Base-by-base conservation (phyloP, 371 early-diverging fungal species). In the Mortierella sp. region DNA sequence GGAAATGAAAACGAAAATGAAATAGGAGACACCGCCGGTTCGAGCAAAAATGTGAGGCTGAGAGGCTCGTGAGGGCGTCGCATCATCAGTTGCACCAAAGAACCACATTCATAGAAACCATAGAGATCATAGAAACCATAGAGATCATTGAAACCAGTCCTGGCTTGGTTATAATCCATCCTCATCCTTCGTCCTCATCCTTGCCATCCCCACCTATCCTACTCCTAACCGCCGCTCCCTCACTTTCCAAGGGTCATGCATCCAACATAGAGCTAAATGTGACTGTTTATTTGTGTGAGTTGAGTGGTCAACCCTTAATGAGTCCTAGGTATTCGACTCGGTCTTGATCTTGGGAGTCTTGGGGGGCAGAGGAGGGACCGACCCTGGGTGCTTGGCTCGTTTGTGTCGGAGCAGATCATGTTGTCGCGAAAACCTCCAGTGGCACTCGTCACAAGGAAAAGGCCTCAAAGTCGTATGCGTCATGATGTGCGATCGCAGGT, bases 391-490 rank as follows among this genome's bases (percentile, higher is more conserved):
- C 52, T 75, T 75, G 43, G 75, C 75, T 11, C 75, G 75, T 24
- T 64, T 68, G 41, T 75, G 75, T 19, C 75, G 75, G 26, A 69
- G 64, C n/a, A 75, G 64, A 26, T 75, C 75, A 41, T 68, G 68
- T 16, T 69, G 70, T 19, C 68, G 61, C n/a, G 92, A 89, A 85
- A 94, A 94, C 11, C 87, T 80, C 66, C 85, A 82, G 13, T 79
- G 73, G 66, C 94, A 94, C 44, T 86, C 79, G 34, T 82, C 55
- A 71, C 94, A 94, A 31, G 87, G 90, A 86, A 87, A 93, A 1
- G 95, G 95, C 50, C 90, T 88, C 71, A 87, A 86, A 50, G 91
- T 91, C 34, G 91, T 92, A 68, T 92, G 92, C 26, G 90, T 89
- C 71, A 89, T 85, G 73, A 87, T 83, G 70, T 92, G 92, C 24